Percentiles rank a stretch among this genome's conserved stretches.
These are phyloP conservation scores for Pestalotiopsis sp. DNA, from an alignment of 2,329 filamentous ascomycete genomes.

Conservation along the genomic window DNA sequence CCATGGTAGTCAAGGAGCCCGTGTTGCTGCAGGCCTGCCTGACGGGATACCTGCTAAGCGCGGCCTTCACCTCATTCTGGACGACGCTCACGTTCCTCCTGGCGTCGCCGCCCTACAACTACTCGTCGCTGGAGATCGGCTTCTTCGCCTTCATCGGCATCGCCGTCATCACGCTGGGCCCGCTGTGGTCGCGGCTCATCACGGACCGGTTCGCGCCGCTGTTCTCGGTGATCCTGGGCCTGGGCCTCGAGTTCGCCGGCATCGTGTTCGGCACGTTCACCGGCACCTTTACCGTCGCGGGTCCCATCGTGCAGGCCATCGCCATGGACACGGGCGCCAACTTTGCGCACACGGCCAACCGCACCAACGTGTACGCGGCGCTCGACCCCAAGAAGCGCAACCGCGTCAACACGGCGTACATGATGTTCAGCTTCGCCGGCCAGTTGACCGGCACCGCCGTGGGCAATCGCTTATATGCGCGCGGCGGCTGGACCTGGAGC, in stretches of 20 bases:
- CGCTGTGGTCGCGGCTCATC: conserved; percentile 70
- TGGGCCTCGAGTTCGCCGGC: conserved; percentile 61
- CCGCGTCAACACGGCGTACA: conserved; percentile 80
- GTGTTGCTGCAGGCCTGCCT: conserved; percentile 64
- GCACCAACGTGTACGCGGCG: conserved; percentile 65
- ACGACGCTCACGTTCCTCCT: conserved; percentile 81
- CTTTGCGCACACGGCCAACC: conserved; percentile 74
- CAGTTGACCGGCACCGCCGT: conserved; percentile 73
- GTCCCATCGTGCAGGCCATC: conserved; percentile 73
- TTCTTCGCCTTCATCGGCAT: conserved; percentile 81
- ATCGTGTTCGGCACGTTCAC: conserved; percentile 71
- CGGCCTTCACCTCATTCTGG: conserved; percentile 68
- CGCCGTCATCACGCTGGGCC: conserved; percentile 67
- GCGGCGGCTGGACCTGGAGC: conserved; percentile 54
- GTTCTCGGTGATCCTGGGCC: conserved; percentile 67
- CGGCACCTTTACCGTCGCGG: conserved; percentile 67
- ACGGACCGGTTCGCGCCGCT: conserved; percentile 73
- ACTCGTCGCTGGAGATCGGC: conserved; percentile 69
- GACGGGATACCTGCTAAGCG: conserved; percentile 39
- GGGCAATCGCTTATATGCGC: conserved; percentile 55
- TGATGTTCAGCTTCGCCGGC: conserved; percentile 75
- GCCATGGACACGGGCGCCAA: conserved; percentile 74
- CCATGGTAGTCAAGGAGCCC: conserved; percentile 61
- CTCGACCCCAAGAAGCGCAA: conserved; percentile 75
- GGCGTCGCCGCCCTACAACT: conserved; percentile 69